Conservation (phyloP, 2,329 filamentous ascomycete genomes). For the Coleophoma cylindrospora region DNA sequence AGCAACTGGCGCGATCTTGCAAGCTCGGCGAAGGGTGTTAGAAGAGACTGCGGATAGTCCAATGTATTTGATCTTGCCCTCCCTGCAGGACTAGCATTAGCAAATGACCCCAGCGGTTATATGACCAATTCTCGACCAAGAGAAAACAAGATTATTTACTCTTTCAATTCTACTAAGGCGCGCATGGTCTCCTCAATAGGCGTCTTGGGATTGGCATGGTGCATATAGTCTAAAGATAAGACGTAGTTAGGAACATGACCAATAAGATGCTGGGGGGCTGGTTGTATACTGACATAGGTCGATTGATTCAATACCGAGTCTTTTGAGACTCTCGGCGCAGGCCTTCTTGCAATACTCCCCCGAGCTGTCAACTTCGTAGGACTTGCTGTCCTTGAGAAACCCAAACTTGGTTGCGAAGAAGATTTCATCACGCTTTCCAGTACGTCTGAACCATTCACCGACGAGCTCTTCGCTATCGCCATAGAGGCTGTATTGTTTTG, state of each 20-base stretch:
- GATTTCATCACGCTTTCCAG: slow-evolving; percentile 37
- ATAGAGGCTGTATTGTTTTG: slow-evolving; percentile 8
- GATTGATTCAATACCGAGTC: slow-evolving; percentile 35
- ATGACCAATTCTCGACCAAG: not conserved
- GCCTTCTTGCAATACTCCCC: slow-evolving; percentile 34
- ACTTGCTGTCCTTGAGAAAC: slow-evolving; percentile 13
- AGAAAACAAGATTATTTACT: slow-evolving; percentile 4
- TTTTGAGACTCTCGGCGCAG: slow-evolving; percentile 31
- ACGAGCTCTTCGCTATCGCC: slow-evolving; percentile 38
- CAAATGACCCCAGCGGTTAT: not conserved
- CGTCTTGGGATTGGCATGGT: slow-evolving; percentile 29
- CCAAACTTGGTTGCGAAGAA: slow-evolving; percentile 47
- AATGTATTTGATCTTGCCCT: slow-evolving; percentile 52
- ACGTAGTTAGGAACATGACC: not conserved
- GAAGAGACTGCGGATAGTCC: slow-evolving; percentile 48
- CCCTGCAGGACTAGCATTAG: slow-evolving; percentile 18
- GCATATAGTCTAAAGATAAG: slow-evolving; percentile 25
- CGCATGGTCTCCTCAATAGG: slow-evolving; percentile 37
- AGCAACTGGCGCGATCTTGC: slow-evolving; percentile 40
- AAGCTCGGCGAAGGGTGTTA: slow-evolving; percentile 44
- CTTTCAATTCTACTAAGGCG: slow-evolving; percentile 31
- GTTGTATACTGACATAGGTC: slow-evolving; percentile 5
- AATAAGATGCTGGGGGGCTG: slow-evolving; percentile 5
- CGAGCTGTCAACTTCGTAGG: slow-evolving; percentile 25
- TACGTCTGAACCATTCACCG: slow-evolving; percentile 41